Conservation (phyloP, 2,329 filamentous ascomycete genomes). For the Sporothrix curviconia region DNA sequence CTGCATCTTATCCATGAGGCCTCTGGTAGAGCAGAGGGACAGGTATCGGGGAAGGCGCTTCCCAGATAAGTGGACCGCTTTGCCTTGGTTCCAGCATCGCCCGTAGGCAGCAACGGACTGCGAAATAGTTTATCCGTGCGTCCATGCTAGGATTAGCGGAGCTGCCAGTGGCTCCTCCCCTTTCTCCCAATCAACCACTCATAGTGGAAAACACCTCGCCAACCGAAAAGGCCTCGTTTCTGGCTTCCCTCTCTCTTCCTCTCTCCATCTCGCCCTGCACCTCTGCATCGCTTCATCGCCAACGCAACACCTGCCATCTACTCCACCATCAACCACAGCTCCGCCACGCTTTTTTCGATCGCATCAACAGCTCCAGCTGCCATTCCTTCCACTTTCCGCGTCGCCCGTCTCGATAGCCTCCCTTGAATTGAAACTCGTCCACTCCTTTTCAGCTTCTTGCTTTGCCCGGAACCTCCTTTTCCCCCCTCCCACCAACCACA, state of each 20-base stretch:
- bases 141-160: constrained; percentile 4
- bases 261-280: constrained; percentile 7
- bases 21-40: too few relatives aligned
- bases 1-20: too few relatives aligned
- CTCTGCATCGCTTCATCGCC: constrained; percentile 13
- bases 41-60: too few relatives aligned
- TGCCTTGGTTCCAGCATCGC: background rate
- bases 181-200: constrained; percentile 24
- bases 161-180: background rate
- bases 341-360: background rate
- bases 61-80: too few relatives aligned
- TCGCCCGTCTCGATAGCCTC: background rate
- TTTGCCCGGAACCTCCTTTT: background rate
- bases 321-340: constrained; percentile 13
- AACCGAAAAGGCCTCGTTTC: constrained; percentile 22
- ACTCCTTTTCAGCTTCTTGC: background rate
- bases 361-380: constrained; percentile 8
- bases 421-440: constrained; percentile 8
- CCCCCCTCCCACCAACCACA: constrained; percentile 1
- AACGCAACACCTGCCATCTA: constrained; percentile 11
- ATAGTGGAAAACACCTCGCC: constrained; percentile 30
- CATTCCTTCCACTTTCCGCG: background rate
- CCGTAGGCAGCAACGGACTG: constrained; percentile 6
- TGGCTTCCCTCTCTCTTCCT: constrained; percentile 6
- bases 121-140: constrained; percentile 15